Percentiles rank a stretch among this genome's conserved stretches.
phyloP scores from a whole-genome alignment of 768 basidiomycete genomes.

The Rubroboletus satanas region DNA sequence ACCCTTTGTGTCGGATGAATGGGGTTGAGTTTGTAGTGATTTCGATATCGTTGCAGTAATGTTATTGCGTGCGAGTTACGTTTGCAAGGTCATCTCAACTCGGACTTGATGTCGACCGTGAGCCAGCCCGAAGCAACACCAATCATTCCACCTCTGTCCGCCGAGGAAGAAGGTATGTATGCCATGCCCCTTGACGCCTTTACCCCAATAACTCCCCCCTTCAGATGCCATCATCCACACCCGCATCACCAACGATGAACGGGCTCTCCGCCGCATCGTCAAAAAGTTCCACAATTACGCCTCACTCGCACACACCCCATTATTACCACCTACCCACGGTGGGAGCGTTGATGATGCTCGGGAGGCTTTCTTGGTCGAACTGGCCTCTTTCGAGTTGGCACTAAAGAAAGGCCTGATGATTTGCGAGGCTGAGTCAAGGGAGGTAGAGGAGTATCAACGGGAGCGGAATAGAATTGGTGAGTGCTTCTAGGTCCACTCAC shows the following conservation, averaged over 20 bases:
- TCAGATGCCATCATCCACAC: constrained; percentile 77
- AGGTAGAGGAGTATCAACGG: constrained; percentile 79
- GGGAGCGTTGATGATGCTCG: constrained; percentile 61
- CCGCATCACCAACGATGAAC: constrained; percentile 80
- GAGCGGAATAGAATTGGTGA: constrained; percentile 70
- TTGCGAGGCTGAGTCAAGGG: constrained; percentile 80
- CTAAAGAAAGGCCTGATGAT: constrained; percentile 79
- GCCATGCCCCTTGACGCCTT: constrained; percentile 8
- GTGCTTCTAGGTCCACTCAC: constrained; percentile 20
- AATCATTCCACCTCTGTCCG: constrained; percentile 44
- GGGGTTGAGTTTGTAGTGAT: constrained; percentile 41
- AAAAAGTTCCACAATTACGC: constrained; percentile 79
- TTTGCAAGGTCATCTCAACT: neutral
- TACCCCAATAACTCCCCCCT: constrained; percentile 3
- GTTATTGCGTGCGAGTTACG: neutral
- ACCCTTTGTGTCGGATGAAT: constrained; percentile 75
- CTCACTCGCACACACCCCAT: constrained; percentile 48
- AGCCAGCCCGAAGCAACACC: constrained; percentile 11
- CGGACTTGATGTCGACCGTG: constrained; percentile 4
- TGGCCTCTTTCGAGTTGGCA: constrained; percentile 69
- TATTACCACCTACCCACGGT: constrained; percentile 31
- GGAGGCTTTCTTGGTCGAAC: constrained; percentile 74
- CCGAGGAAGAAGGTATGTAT: constrained; percentile 60
- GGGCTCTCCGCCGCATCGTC: constrained; percentile 69
- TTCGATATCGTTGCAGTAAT: neutral